These are phyloP conservation scores for Phaeosphaeriaceae sp. DNA, from an alignment of 2,329 filamentous ascomycete species.

Conservation along the genomic window DNA sequence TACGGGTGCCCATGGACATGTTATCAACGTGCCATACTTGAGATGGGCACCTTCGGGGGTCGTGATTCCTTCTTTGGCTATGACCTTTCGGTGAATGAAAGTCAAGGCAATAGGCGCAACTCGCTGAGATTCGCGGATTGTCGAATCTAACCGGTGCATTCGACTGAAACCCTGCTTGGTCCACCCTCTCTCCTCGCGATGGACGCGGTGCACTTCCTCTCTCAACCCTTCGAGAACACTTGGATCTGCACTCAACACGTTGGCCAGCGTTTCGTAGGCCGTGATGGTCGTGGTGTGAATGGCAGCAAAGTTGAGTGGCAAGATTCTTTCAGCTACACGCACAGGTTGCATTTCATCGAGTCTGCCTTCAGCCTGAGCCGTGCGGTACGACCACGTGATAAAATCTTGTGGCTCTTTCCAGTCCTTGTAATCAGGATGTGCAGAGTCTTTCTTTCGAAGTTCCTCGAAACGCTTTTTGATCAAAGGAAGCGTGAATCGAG, in stretches of 20 bases:
- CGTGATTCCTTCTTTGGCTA: constrained; percentile 76
- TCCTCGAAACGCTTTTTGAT: constrained; percentile 59
- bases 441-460: constrained; percentile 52
- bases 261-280: constrained; percentile 50
- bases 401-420: constrained; percentile 62
- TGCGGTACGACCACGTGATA: constrained; percentile 64
- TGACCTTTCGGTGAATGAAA: constrained; percentile 57
- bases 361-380: constrained; percentile 56
- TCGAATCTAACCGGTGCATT: constrained; percentile 59
- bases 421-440: constrained; percentile 50
- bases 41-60: constrained; percentile 70
- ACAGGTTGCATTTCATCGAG: constrained; percentile 55
- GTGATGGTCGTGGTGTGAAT: constrained; percentile 66
- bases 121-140: constrained; percentile 62
- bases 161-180: constrained; percentile 54
- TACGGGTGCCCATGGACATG: constrained; percentile 25
- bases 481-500: constrained; percentile 55
- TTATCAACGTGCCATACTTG: constrained; percentile 22
- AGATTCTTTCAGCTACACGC: constrained; percentile 59
- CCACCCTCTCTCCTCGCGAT: constrained; percentile 52
- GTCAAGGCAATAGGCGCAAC: constrained; percentile 57
- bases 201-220: constrained; percentile 51
- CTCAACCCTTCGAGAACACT: constrained; percentile 43
- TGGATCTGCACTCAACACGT: constrained; percentile 25
- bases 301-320: constrained; percentile 65